Evolutionary conservation across 2,329 filamentous ascomycete genomes (phyloP).

Genomic region (Metarhizium guizhouense): DNA sequence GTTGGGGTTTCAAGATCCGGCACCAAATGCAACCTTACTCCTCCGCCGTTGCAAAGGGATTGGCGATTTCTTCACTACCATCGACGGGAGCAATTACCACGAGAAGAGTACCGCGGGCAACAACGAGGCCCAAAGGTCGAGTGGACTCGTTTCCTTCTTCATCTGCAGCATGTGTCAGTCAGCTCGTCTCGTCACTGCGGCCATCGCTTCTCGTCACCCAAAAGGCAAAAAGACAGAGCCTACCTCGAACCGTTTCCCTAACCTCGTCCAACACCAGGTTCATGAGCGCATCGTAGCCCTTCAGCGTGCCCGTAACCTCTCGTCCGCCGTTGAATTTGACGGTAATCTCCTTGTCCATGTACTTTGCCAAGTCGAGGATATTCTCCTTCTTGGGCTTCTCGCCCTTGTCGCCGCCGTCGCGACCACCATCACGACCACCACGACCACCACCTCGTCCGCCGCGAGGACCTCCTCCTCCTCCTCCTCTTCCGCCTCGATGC

Average conservation of each 20-base stretch:
- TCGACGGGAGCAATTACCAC: constrained; percentile 89
- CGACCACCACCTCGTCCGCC: constrained; percentile 36
- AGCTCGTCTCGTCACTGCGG: background rate
- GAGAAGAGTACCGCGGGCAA: constrained; percentile 84
- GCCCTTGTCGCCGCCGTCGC: constrained; percentile 38
- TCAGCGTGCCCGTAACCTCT: constrained; percentile 82
- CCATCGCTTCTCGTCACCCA: background rate
- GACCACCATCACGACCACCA: constrained; percentile 25
- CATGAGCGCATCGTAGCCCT: constrained; percentile 96
- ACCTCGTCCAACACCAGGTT: constrained; percentile 95
- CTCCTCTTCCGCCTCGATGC: constrained; percentile 34
- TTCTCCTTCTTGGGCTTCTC: constrained; percentile 97
- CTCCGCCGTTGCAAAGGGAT: constrained; percentile 68
- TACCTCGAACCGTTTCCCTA: constrained; percentile 81
- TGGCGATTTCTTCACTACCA: constrained; percentile 91
- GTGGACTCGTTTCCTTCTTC: constrained; percentile 85
- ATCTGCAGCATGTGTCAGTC: constrained; percentile 43
- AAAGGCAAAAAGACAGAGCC: constrained; percentile 12
- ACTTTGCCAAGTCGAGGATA: constrained; percentile 89
- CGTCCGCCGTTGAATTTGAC: constrained; percentile 96
- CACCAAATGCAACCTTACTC: background rate
- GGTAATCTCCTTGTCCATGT: constrained; percentile 91
- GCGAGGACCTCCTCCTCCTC: constrained; percentile 24
- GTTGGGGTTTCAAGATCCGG: background rate
- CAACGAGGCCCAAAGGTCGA: constrained; percentile 74